Evolutionary conservation across 768 basidiomycete genomes (phyloP).

Genomic region (Collybia sp.): DNA sequence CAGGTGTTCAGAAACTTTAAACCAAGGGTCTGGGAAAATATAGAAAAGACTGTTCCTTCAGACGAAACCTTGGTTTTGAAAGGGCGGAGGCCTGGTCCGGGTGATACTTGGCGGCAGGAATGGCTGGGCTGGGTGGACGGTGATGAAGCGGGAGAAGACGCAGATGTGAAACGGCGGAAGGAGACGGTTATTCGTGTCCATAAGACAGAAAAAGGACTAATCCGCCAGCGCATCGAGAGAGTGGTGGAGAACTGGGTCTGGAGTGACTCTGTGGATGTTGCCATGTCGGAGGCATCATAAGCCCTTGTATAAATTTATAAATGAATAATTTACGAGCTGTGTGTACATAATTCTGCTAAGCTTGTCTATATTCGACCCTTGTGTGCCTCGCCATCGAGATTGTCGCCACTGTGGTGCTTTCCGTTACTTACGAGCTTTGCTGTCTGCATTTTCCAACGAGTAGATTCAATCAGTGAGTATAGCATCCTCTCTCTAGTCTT

Average conservation of each 20-base stretch:
- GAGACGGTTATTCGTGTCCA: conserved; percentile 57
- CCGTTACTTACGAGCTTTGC: no score
- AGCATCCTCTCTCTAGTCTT: no score
- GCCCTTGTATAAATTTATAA: no score
- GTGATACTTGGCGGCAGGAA: conserved; percentile 36
- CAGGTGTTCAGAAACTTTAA: conserved; percentile 60
- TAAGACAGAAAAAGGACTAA: conserved; percentile 49
- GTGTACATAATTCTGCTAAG: no score
- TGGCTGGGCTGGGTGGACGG: conserved; percentile 33
- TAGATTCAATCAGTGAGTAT: no score
- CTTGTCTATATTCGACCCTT: no score
- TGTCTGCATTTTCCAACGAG: no score
- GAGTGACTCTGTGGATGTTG: conserved; percentile 17
- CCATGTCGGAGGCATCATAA: background rate
- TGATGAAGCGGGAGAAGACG: conserved; percentile 29
- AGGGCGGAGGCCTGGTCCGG: conserved; percentile 30
- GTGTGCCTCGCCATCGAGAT: no score
- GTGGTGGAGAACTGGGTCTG: conserved; percentile 66
- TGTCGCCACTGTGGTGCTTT: no score
- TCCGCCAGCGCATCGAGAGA: conserved; percentile 70
- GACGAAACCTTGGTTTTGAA: conserved; percentile 32
- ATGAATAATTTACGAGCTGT: no score
- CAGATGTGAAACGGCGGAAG: conserved; percentile 36
- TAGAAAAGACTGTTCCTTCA: conserved; percentile 37
- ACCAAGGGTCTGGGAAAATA: conserved; percentile 62